Evolutionary conservation across 305 asterid genomes (phyloP), one percentile per base, ranked within the genome.

Genomic region (Ruellia speciosa): DNA sequence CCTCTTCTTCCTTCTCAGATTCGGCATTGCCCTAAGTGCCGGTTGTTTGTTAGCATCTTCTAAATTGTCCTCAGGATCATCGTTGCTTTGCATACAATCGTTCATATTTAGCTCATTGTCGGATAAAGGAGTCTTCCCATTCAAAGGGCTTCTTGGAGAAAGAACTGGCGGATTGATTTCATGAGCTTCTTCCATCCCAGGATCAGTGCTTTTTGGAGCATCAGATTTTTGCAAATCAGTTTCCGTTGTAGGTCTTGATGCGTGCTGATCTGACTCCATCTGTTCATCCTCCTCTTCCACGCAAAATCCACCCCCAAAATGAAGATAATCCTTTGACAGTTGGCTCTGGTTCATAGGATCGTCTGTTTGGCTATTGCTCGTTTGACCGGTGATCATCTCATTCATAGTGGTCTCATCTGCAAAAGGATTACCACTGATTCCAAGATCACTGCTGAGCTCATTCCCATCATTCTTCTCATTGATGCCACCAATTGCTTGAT

Each of bases 231-330:
- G 68, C 1, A 31, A 7, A 37, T 37, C 41, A 24, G 31, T 56
- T 55, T 47, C 66, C 54, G 41, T 54, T 14, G 58, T 16, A 1
- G 73, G 65, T 45, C 64, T 52, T 31, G 60, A 40, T 49, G 75
- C 48, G 34, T 15, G 58, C 60, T 14, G 69, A 12, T 69, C 72
- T 6, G 49, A 14, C 45, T 70, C 74, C 50, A 10, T 18, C 31
- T 49, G 78, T 45, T 67, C 70, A 13, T 80, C 93, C 14, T 80
- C 93, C 14, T 77, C 83, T 3, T 81, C 87, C 56, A 67, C 33
- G 67, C 95, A 84, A 71, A 92, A 88, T 33, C 96, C 99, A 64
- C 99, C 99, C 10, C 96, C 96, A 20, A 67, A 68, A 56, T 77
- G 72, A 59, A 81, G 86, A 83, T 78, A 81, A n/a, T 79, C 94